phyloP scores from a whole-genome alignment of 2,329 filamentous ascomycete species.

The Talaromyces sp. region DNA sequence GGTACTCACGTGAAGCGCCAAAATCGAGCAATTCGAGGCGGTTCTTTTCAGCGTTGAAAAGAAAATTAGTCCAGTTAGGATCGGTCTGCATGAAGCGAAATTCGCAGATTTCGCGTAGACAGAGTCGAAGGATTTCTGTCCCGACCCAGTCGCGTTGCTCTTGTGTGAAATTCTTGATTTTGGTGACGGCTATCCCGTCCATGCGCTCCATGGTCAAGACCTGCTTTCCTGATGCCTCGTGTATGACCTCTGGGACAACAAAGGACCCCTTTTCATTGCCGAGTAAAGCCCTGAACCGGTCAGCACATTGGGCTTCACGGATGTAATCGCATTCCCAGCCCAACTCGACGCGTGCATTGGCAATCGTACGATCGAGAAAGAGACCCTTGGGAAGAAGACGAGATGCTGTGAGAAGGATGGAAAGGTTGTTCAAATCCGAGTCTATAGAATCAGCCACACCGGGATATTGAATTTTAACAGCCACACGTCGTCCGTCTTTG shows the following conservation, averaged over 20 bases:
- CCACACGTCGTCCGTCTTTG: constrained; percentile 68
- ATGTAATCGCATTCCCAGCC: constrained; percentile 96
- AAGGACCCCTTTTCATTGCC: constrained; percentile 68
- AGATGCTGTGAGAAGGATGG: constrained; percentile 82
- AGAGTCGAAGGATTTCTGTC: constrained; percentile 85
- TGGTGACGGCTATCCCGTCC: constrained; percentile 78
- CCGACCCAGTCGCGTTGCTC: constrained; percentile 92
- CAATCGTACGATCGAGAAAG: constrained; percentile 95
- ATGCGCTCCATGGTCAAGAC: constrained; percentile 93
- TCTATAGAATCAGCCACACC: constrained; percentile 94
- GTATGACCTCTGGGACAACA: constrained; percentile 69
- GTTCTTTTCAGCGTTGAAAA: constrained; percentile 68
- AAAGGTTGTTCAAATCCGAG: constrained; percentile 90
- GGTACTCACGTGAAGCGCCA: constrained; percentile 83
- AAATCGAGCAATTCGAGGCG: constrained; percentile 92
- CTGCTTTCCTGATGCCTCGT: constrained; percentile 74
- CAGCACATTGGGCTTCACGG: constrained; percentile 76
- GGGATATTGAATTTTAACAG: constrained; percentile 96
- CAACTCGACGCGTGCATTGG: constrained; percentile 84
- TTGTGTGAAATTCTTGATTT: constrained; percentile 68
- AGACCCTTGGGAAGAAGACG: constrained; percentile 84
- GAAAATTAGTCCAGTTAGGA: constrained; percentile 98
- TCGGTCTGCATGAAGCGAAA: constrained; percentile 99
- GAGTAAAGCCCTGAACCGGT: constrained; percentile 72
- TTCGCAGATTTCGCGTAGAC: constrained; percentile 84